Percentiles rank a stretch among this genome's conserved stretches.
Conservation (phyloP, 352 stramenopile genomes). For the Phytopythium ostracodes region DNA sequence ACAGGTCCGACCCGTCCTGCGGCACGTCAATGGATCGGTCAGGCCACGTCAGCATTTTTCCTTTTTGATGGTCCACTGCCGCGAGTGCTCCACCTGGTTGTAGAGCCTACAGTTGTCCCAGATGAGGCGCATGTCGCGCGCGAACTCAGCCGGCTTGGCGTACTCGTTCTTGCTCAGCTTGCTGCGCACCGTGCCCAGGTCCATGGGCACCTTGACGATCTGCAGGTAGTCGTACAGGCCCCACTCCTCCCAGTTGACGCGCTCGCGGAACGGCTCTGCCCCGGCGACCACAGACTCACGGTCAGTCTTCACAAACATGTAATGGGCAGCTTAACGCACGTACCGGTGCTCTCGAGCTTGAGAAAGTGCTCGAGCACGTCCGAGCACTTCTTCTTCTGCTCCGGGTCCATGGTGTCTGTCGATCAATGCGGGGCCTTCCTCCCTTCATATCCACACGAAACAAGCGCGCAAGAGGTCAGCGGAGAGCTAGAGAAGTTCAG, state of each 20-base stretch:
- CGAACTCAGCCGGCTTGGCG: conserved; percentile 82
- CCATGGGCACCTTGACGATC: conserved; percentile 90
- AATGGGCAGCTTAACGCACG: not conserved
- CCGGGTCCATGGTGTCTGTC: conserved; percentile 47
- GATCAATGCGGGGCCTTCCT: not conserved
- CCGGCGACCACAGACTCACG: not conserved
- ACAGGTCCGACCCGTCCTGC: conserved; percentile 85
- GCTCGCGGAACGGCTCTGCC: conserved; percentile 80
- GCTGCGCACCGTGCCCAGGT: conserved; percentile 83
- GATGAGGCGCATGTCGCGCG: conserved; percentile 77
- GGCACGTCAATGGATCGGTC: not conserved
- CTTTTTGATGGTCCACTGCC: too few relatives aligned
- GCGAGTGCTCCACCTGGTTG: conserved; percentile 39
- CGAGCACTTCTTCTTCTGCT: conserved; percentile 78
- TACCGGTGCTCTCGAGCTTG: conserved; percentile 73
- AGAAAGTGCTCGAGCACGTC: conserved; percentile 82
- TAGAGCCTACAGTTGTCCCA: conserved; percentile 88
- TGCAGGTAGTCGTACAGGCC: conserved; percentile 89
- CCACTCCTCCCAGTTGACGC: conserved; percentile 89
- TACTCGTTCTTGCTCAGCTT: conserved; percentile 83
- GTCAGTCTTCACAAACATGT: too few relatives aligned
- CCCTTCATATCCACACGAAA: not conserved
- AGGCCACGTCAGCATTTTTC: too few relatives aligned
- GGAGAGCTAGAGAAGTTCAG: not conserved
- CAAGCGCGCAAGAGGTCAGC: not conserved